Conservation (phyloP, 2,329 filamentous ascomycete genomes). For the Orbilia ellipsospora region DNA sequence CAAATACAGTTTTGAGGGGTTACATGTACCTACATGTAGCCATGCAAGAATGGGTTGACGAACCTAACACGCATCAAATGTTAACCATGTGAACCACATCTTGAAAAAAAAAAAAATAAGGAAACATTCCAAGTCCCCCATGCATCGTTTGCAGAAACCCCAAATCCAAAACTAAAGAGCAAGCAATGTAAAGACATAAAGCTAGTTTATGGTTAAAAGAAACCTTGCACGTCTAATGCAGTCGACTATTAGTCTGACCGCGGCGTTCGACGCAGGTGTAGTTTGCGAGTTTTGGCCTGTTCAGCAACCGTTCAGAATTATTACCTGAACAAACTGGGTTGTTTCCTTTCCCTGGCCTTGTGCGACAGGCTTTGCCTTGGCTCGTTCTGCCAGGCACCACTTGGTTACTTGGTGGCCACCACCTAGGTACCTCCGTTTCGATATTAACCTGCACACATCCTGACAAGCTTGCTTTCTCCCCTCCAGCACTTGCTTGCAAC, state of each 20-base stretch:
- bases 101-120: not conserved
- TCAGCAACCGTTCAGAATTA: constrained; percentile 1
- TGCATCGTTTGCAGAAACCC: constrained; percentile 7
- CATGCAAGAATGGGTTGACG: not conserved
- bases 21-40: not conserved
- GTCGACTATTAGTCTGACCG: constrained; percentile 10
- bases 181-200: not conserved
- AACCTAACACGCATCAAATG: too few relatives aligned
- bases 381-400: constrained; percentile 30
- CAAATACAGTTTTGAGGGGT: not conserved
- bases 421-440: not conserved
- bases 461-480: constrained; percentile 18
- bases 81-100: not conserved
- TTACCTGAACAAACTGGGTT: not conserved
- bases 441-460: constrained; percentile 11
- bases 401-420: not conserved
- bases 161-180: not conserved
- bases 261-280: constrained; percentile 12
- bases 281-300: constrained; percentile 10
- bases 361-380: constrained; percentile 21
- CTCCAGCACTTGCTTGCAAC: too few relatives aligned
- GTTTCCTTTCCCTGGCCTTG: constrained; percentile 8
- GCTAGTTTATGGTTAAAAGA: not conserved
- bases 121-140: not conserved
- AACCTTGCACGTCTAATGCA: not conserved